Conservation (phyloP, 768 basidiomycete genomes). For the Auricularia cornea region DNA sequence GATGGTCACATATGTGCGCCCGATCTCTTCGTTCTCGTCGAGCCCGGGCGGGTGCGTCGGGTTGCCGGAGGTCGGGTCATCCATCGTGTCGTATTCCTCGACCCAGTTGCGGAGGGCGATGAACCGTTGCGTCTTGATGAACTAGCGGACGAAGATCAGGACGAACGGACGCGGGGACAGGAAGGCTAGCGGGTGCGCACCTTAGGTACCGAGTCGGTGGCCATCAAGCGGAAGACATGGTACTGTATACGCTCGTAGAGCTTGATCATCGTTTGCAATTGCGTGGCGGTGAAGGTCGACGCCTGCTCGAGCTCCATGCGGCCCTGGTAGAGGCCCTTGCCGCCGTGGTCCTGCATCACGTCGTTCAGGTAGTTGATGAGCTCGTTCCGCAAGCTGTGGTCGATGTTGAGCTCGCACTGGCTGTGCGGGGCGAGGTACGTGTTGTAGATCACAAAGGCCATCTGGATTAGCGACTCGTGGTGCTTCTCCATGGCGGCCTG, state of each 20-base stretch:
- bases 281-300: constrained; percentile 83
- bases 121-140: constrained; percentile 82
- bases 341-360: constrained; percentile 68
- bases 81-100: constrained; percentile 56
- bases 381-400: constrained; percentile 92
- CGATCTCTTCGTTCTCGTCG: constrained; percentile 54
- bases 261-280: constrained; percentile 86
- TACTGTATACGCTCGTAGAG: constrained; percentile 94
- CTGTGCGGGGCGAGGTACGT: constrained; percentile 94
- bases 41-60: constrained; percentile 60
- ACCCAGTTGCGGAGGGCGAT: constrained; percentile 70
- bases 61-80: constrained; percentile 46
- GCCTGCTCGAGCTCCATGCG: constrained; percentile 77
- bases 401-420: constrained; percentile 95
- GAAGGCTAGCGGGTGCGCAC: constrained; percentile 33
- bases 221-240: constrained; percentile 96
- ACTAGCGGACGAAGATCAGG: constrained; percentile 36
- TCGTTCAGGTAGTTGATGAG: constrained; percentile 89
- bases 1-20: constrained; percentile 80
- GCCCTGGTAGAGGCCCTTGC: constrained; percentile 62
- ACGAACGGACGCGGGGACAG: constrained; percentile 2
- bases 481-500: constrained; percentile 86
- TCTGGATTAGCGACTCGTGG: constrained; percentile 89
- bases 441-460: constrained; percentile 89
- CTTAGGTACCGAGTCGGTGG: constrained; percentile 98